These are phyloP conservation scores for Phytopythium boreale DNA, from an alignment of 352 stramenopile species.

Conservation along the genomic window DNA sequence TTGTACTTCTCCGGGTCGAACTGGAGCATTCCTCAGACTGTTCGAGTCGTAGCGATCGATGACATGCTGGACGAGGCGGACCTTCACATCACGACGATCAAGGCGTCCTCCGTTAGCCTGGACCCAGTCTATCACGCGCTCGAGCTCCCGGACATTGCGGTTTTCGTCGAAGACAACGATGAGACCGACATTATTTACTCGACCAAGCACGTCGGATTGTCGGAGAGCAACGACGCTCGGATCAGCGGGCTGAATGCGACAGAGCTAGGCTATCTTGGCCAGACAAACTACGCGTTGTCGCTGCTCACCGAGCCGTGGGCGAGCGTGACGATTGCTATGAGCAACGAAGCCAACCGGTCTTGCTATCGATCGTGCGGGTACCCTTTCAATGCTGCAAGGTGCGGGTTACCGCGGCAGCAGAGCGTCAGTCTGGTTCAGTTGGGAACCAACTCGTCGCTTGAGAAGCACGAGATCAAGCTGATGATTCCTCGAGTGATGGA, in stretches of 20 bases:
- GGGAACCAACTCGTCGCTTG: conserved; percentile 52
- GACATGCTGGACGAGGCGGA: conserved; percentile 68
- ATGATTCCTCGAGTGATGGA: conserved; percentile 48
- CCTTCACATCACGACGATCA: conserved; percentile 58
- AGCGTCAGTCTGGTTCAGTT: conserved; percentile 55
- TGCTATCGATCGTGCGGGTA: conserved; percentile 78
- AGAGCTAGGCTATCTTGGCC: conserved; percentile 15
- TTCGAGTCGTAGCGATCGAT: conserved; percentile 67
- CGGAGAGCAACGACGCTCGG: conserved; percentile 22
- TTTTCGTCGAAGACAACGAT: conserved; percentile 72
- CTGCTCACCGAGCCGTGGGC: conserved; percentile 62
- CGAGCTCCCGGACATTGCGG: conserved; percentile 58
- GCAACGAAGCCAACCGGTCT: conserved; percentile 52
- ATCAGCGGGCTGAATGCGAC: neutral
- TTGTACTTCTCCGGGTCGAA: conserved; percentile 47
- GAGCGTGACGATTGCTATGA: conserved; percentile 75
- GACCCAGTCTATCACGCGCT: conserved; percentile 61
- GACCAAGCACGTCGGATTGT: conserved; percentile 28
- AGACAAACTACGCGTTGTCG: conserved; percentile 42
- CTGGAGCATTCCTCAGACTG: conserved; percentile 62
- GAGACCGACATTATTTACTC: conserved; percentile 47
- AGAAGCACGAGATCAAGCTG: conserved; percentile 61
- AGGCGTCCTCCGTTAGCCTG: conserved; percentile 28
- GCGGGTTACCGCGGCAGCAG: conserved; percentile 64
- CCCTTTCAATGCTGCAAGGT: conserved; percentile 42